Base-by-base conservation (phyloP, 2,329 filamentous ascomycete genomes). In the Penicillium hordei region DNA sequence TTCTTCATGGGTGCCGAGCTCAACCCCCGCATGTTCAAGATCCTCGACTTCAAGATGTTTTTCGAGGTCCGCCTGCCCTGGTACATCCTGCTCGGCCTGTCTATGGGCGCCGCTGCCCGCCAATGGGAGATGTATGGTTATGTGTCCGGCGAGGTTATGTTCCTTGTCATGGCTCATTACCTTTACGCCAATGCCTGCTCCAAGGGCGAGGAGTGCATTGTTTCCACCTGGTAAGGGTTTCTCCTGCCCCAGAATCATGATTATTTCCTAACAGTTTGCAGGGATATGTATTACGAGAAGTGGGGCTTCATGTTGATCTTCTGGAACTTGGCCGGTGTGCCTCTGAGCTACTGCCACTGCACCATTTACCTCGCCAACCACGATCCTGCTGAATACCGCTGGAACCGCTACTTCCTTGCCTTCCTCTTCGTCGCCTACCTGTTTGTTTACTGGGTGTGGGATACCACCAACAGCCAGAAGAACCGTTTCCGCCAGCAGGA, bases 241-340 rank as follows among this genome's bases (percentile, higher is more conserved):
- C 6, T 29, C n/a, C 1, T 19, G 9, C 29, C 21, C 15, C 15
- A 25, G 19, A 13, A 23, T 45, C 3, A 17, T n/a, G 15, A 5
- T 29, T 9, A 45, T 23, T 8, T 19, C n/a, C 64, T 68, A 44
- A 71, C 51, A 23, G 27, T 27, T 21, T 12, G 27, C 52, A 86
- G 83, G 89, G 92, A 96, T 70, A 96, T 96, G 89, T 96, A 95
- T 81, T 93, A 91, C 69, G 92, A 96, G 82, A 96, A 96, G 79
- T 93, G 90, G 86, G 92, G 92, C 52, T 96, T 96, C 81, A 96
- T 96, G 92, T 85, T 96, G 65, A 95, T 95, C 75, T 96, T 96
- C 85, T 96, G 92, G 92, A 96, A 96, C 77, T 81, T 96, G 73
- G 91, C 92, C 46, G 92, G 92, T 65, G 92, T 96, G 27, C 92